Evolutionary conservation across 2,329 filamentous ascomycete species (phyloP).

Genomic region (Talaromyces atroroseus): DNA sequence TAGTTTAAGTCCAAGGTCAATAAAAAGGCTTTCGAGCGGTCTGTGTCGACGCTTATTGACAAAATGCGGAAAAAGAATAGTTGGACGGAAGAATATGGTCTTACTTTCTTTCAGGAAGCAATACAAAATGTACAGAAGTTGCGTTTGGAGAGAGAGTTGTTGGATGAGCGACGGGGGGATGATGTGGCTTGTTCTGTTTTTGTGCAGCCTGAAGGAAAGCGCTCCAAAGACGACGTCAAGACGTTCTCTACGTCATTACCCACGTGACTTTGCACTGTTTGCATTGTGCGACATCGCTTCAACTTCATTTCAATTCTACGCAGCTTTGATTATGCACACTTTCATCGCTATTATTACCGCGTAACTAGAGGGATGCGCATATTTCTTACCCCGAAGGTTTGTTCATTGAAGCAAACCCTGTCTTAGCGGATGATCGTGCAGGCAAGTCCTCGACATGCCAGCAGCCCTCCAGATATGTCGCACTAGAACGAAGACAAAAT

Average conservation of each 20-base stretch:
- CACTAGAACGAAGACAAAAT: neutral
- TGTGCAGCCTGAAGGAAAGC: conserved; percentile 8
- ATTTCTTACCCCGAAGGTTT: too few species aligned
- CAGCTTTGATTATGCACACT: too few species aligned
- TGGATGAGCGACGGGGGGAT: neutral
- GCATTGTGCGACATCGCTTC: neutral
- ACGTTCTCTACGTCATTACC: conserved; percentile 11
- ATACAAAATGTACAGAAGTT: neutral
- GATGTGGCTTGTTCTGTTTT: conserved; percentile 12
- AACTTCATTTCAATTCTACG: too few species aligned
- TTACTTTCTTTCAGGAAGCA: neutral
- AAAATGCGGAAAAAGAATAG: neutral
- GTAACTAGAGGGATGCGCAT: too few species aligned
- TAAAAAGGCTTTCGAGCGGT: conserved; percentile 8
- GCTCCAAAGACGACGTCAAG: conserved; percentile 1
- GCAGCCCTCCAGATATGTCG: neutral
- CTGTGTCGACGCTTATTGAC: neutral
- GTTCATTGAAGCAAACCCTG: neutral
- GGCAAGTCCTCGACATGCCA: neutral
- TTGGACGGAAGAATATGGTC: neutral
- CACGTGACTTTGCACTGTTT: conserved; percentile 14
- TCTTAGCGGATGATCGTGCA: neutral
- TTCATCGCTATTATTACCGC: neutral
- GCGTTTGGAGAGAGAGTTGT: neutral
- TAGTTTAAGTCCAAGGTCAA: conserved; percentile 3